These are phyloP conservation scores for Collybiopsis luxurians DNA, from an alignment of 768 basidiomycete species.

Conservation along the genomic window DNA sequence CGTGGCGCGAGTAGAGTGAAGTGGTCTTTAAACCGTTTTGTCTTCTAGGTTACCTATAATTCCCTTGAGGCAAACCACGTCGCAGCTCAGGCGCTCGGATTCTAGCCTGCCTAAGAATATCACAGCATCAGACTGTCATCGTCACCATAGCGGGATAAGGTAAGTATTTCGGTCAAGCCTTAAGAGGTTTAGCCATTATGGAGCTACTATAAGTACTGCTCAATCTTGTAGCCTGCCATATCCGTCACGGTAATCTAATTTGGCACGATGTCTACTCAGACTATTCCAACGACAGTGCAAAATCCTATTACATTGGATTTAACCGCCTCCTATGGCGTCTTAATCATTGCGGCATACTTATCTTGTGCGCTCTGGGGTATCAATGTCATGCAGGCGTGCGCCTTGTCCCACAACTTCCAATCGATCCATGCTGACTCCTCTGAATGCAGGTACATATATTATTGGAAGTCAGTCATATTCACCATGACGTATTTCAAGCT, in stretches of 20 bases:
- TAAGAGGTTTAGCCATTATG: too few relatives aligned
- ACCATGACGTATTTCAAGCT: too few relatives aligned
- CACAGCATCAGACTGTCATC: too few relatives aligned
- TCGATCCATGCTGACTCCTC: background rate
- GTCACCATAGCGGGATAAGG: too few relatives aligned
- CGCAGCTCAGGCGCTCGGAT: too few relatives aligned
- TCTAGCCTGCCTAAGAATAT: too few relatives aligned
- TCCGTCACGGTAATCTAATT: too few relatives aligned
- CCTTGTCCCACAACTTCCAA: background rate
- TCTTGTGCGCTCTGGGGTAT: constrained; percentile 13
- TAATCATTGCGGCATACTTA: constrained; percentile 14
- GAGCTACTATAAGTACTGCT: background rate
- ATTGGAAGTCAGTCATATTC: constrained; percentile 12
- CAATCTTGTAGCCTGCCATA: background rate
- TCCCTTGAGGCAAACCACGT: too few relatives aligned
- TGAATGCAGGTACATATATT: constrained; percentile 9
- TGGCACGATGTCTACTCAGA: constrained; percentile 8
- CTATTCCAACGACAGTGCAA: constrained; percentile 11
- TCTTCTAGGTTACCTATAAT: too few relatives aligned
- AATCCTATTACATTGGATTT: constrained; percentile 11
- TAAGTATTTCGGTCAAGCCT: too few relatives aligned
- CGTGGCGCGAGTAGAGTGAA: too few relatives aligned
- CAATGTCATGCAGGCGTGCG: constrained; percentile 10
- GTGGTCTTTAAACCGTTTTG: too few relatives aligned
- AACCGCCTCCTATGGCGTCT: constrained; percentile 13